These are phyloP conservation scores for Linnemannia schmuckeri DNA, from an alignment of 192 early-diverging fungal genomes.

Conservation along the genomic window DNA sequence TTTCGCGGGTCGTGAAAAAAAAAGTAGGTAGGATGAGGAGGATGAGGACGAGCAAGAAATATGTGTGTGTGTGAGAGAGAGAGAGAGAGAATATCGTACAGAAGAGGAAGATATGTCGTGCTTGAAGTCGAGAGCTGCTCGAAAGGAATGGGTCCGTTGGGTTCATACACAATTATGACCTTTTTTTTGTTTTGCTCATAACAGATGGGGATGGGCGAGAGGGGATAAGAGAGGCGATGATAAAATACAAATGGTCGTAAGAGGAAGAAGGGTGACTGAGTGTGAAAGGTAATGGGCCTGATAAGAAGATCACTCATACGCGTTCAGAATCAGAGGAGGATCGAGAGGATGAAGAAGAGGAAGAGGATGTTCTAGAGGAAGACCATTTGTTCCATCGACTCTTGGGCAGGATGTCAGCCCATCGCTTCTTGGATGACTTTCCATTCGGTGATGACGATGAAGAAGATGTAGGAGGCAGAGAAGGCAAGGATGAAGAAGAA, in stretches of 20 bases:
- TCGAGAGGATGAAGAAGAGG: background rate
- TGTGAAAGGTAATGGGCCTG: background rate
- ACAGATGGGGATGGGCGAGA: background rate
- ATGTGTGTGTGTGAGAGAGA: too few species aligned
- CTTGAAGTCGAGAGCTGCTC: conserved; percentile 8
- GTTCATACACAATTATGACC: background rate
- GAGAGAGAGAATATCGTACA: too few species aligned
- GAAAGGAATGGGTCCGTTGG: background rate
- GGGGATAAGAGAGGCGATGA: background rate
- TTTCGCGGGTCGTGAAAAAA: background rate
- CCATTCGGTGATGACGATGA: conserved; percentile 6
- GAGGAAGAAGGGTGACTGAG: background rate
- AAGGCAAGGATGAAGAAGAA: background rate
- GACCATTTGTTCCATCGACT: conserved; percentile 35
- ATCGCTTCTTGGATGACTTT: conserved; percentile 23
- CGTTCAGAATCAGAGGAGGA: conserved; percentile 8
- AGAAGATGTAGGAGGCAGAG: background rate
- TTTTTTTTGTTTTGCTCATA: background rate
- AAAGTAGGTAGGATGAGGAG: background rate
- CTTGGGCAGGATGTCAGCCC: conserved; percentile 36
- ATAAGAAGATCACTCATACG: background rate
- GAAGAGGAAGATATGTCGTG: background rate
- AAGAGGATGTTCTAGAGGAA: background rate
- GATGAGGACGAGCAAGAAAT: background rate
- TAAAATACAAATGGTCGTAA: background rate